A percentile compares a stretch with the other conserved stretches of the same genome.
These are phyloP conservation scores for Podila epigama DNA, from an alignment of 192 early-diverging fungal species.

Conservation along the genomic window DNA sequence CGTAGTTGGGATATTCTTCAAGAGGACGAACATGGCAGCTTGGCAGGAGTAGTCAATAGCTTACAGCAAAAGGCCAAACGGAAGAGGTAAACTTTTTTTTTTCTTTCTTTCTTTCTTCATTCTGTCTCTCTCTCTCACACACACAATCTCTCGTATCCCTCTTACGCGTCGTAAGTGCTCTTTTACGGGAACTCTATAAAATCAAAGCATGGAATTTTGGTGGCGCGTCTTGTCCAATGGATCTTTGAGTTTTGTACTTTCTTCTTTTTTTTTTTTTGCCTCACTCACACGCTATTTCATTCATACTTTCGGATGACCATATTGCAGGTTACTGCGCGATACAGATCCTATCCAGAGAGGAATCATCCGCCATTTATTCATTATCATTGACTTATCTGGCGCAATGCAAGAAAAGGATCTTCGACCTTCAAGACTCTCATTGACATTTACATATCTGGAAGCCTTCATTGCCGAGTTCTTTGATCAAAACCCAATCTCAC, in stretches of 20 bases:
- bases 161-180: no score
- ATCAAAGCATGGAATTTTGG: neutral
- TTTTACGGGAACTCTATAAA: no score
- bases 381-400: slow-evolving; percentile 85
- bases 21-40: slow-evolving; percentile 85
- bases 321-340: slow-evolving; percentile 63
- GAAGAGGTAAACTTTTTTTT: slow-evolving; percentile 61
- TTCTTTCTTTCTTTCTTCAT: no score
- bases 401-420: slow-evolving; percentile 89
- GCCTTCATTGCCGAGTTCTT: slow-evolving; percentile 89
- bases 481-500: slow-evolving; percentile 95
- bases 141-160: no score
- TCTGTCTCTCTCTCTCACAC: no score
- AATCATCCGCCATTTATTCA: slow-evolving; percentile 82
- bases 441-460: slow-evolving; percentile 68
- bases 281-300: neutral
- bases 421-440: slow-evolving; percentile 80
- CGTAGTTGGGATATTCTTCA: slow-evolving; percentile 94
- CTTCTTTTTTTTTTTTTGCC: neutral
- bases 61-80: slow-evolving; percentile 79
- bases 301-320: no score
- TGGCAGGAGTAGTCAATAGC: slow-evolving; percentile 75
- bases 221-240: slow-evolving; percentile 18
- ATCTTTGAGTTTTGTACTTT: neutral
- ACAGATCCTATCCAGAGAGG: slow-evolving; percentile 79